A percentile compares a stretch with the other conserved stretches of the same genome.
These are phyloP conservation scores for Flagelloscypha sp. DNA, from an alignment of 768 basidiomycete genomes.

Conservation along the genomic window DNA sequence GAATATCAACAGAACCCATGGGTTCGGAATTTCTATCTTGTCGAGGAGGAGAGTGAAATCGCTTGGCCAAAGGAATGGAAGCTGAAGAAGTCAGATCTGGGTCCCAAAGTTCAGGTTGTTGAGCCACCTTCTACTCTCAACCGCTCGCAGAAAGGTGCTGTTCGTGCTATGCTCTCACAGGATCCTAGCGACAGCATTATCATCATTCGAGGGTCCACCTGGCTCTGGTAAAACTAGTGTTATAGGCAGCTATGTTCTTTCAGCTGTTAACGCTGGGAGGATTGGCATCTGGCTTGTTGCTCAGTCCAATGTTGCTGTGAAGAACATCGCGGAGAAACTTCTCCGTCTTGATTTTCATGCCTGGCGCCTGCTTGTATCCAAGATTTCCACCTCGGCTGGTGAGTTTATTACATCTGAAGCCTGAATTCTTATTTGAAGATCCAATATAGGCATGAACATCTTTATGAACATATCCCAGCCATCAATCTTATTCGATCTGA, in stretches of 20 bases:
- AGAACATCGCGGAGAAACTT: conserved; percentile 82
- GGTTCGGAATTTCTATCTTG: conserved; percentile 26
- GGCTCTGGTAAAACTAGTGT: conserved; percentile 72
- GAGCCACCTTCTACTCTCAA: conserved; percentile 24
- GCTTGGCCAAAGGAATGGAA: too few relatives aligned
- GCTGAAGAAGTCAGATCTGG: conserved; percentile 2
- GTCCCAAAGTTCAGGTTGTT: conserved; percentile 7
- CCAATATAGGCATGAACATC: conserved; percentile 65
- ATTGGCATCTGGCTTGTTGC: conserved; percentile 72
- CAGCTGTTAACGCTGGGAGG: conserved; percentile 29
- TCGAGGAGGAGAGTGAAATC: conserved; percentile 32
- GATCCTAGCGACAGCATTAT: conserved; percentile 27
- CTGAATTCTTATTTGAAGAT: conserved; percentile 7
- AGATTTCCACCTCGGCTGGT: conserved; percentile 64
- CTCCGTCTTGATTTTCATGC: conserved; percentile 38
- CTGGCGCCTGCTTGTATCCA: conserved; percentile 68
- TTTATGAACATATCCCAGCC: conserved; percentile 46
- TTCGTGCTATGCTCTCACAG: conserved; percentile 39
- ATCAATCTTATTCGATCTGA: conserved; percentile 46
- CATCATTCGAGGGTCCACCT: conserved; percentile 49
- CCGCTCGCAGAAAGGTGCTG: conserved; percentile 37
- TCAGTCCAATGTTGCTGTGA: conserved; percentile 82
- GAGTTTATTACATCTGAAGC: conserved; percentile 13
- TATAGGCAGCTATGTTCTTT: conserved; percentile 53
- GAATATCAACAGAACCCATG: conserved; percentile 25